Percentiles rank a stretch among this genome's conserved stretches.
phyloP scores from a whole-genome alignment of 768 basidiomycete genomes.

The Mycena floridula region DNA sequence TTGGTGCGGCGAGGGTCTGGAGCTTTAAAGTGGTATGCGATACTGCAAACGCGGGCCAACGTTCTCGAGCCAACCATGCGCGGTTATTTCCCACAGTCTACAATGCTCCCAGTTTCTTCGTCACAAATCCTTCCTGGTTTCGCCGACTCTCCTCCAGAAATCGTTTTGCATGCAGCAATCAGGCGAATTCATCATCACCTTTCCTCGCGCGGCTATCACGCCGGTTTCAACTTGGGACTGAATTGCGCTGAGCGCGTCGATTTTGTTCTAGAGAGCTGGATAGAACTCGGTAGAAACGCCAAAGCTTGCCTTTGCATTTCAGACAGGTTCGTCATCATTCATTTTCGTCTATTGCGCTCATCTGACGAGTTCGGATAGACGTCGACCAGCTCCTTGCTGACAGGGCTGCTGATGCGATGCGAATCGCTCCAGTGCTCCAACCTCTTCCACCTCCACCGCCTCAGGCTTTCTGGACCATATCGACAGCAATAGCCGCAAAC shows the following conservation, averaged over 20 bases:
- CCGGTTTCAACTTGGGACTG: slow-evolving; percentile 93
- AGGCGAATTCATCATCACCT: slow-evolving; percentile 96
- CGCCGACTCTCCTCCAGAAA: slow-evolving; percentile 75
- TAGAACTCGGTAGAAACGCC: slow-evolving; percentile 81
- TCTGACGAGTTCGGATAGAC: slow-evolving; percentile 74
- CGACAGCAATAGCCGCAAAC: too few species aligned
- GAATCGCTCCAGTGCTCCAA: slow-evolving; percentile 15
- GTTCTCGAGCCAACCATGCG: slow-evolving; percentile 89
- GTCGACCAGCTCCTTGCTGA: slow-evolving; percentile 80
- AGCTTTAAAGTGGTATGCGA: slow-evolving; percentile 98
- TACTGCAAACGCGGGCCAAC: slow-evolving; percentile 79
- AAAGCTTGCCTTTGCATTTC: slow-evolving; percentile 68
- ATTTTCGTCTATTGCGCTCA: neutral
- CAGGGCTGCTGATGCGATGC: slow-evolving; percentile 38
- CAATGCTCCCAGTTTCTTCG: slow-evolving; percentile 91
- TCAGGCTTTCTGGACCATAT: too few species aligned
- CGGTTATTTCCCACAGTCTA: slow-evolving; percentile 84
- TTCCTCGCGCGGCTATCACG: slow-evolving; percentile 92
- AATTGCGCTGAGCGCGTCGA: slow-evolving; percentile 98
- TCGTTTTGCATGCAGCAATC: slow-evolving; percentile 83
- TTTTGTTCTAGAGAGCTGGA: slow-evolving; percentile 92
- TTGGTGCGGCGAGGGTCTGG: slow-evolving; percentile 96
- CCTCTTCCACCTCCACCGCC: slow-evolving; percentile 6
- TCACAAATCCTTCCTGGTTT: slow-evolving; percentile 94
- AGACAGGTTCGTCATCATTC: slow-evolving; percentile 46